Conservation (phyloP, 2,329 filamentous ascomycete species). For the Proliferodiscus dingleyae region DNA sequence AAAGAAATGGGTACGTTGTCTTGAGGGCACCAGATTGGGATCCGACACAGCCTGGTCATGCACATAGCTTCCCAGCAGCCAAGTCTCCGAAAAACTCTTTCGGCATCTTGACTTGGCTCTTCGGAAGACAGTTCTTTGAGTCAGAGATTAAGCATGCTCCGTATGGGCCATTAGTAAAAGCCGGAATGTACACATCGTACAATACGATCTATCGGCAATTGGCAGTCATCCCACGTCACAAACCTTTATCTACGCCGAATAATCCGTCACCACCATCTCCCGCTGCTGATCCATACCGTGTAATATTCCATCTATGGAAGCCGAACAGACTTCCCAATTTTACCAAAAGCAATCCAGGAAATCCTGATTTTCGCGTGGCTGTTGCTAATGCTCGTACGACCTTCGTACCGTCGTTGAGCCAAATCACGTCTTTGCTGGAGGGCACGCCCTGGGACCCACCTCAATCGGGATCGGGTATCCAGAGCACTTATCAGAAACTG, state of each 20-base stretch:
- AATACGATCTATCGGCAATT: constrained; percentile 71
- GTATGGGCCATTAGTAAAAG: constrained; percentile 53
- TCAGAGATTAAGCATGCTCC: constrained; percentile 21
- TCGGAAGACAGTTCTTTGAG: constrained; percentile 26
- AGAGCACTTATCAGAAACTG: constrained; percentile 65
- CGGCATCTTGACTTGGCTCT: constrained; percentile 29
- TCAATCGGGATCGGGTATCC: constrained; percentile 38
- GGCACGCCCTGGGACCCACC: constrained; percentile 67
- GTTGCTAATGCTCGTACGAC: constrained; percentile 73
- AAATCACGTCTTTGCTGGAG: constrained; percentile 67
- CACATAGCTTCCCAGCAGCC: constrained; percentile 4
- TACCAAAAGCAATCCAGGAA: constrained; percentile 71
- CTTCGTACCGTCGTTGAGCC: constrained; percentile 64
- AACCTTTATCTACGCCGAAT: constrained; percentile 40
- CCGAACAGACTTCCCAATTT: constrained; percentile 55
- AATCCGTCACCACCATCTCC: constrained; percentile 32
- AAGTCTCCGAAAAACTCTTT: constrained; percentile 8
- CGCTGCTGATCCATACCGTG: constrained; percentile 52
- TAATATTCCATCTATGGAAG: constrained; percentile 83
- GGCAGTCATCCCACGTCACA: constrained; percentile 66
- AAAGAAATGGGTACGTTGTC: constrained; percentile 76
- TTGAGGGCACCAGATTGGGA: constrained; percentile 59
- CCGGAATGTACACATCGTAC: constrained; percentile 63
- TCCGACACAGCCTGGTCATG: constrained; percentile 24
- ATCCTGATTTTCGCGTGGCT: constrained; percentile 79